Evolutionary conservation across 805 yeast genomes (phyloP).

Genomic region (Zygoascus bituminiphila): DNA sequence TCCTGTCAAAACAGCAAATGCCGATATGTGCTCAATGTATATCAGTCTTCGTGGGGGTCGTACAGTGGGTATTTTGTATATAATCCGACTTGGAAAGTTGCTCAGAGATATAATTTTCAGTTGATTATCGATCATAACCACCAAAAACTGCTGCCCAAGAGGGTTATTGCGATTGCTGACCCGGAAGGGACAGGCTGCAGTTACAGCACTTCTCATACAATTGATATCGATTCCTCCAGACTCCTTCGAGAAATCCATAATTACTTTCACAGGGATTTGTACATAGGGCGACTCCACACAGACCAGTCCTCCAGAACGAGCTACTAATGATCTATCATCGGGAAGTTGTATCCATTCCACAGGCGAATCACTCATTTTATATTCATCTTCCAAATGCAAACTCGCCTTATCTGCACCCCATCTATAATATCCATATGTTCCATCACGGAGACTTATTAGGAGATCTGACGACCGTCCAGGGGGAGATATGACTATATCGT

Average conservation of each 20-base stretch:
- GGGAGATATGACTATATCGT: neutral
- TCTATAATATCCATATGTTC: neutral
- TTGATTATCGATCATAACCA: conserved; percentile 8
- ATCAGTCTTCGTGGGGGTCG: conserved; percentile 12
- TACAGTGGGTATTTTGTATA: conserved; percentile 4
- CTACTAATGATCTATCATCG: neutral
- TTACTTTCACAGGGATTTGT: neutral
- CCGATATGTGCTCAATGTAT: conserved; percentile 10
- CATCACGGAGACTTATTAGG: conserved; percentile 6
- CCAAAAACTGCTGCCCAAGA: neutral
- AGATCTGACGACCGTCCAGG: neutral
- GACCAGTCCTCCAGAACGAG: neutral
- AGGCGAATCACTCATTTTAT: conserved; percentile 1
- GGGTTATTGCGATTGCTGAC: neutral
- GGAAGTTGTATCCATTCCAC: neutral
- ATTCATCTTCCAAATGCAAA: neutral
- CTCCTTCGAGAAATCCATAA: neutral
- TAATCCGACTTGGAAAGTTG: conserved; percentile 3
- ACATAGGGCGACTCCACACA: neutral
- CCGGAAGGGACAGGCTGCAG: neutral
- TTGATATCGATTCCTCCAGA: neutral
- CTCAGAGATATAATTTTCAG: conserved; percentile 8
- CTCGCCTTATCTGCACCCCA: neutral
- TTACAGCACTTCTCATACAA: neutral
- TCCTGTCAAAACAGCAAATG: conserved; percentile 11